These are phyloP conservation scores for Pseudogymnoascus sp. DNA, from an alignment of 2,329 filamentous ascomycete species.

Conservation along the genomic window DNA sequence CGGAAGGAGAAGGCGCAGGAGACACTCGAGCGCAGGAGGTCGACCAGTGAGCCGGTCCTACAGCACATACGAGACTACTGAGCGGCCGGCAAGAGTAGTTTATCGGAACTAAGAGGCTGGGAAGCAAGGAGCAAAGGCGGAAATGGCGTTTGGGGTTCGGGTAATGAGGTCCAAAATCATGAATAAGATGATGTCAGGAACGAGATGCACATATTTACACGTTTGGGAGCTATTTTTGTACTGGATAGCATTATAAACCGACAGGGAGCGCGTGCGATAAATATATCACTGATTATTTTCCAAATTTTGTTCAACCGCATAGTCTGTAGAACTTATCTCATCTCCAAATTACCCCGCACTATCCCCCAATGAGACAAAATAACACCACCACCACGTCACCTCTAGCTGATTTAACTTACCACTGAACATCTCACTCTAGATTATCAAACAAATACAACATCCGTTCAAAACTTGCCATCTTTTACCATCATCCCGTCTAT, in stretches of 20 bases:
- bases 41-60: conserved; percentile 3
- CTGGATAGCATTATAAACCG: not conserved
- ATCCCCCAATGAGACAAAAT: conserved; percentile 4
- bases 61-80: not conserved
- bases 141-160: not conserved
- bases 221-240: not conserved
- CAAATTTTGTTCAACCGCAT: not conserved
- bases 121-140: not conserved
- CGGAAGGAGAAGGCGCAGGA: not conserved
- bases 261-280: not conserved
- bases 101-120: not conserved
- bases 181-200: conserved; percentile 2
- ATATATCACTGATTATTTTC: not conserved
- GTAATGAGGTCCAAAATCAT: not conserved
- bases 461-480: not conserved
- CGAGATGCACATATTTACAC: conserved; percentile 1
- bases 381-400: not conserved
- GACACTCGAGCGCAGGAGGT: conserved; percentile 1
- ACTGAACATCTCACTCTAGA: not conserved
- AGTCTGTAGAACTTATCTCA: not conserved
- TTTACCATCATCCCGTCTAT: not conserved
- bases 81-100: not conserved
- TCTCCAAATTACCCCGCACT: conserved; percentile 6
- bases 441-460: conserved; percentile 4
- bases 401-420: not conserved